A percentile compares a stretch with the other conserved stretches of the same genome.
These are phyloP conservation scores for Fistulifera pelliculosa DNA, from an alignment of 108 stramenopile species.

Conservation along the genomic window DNA sequence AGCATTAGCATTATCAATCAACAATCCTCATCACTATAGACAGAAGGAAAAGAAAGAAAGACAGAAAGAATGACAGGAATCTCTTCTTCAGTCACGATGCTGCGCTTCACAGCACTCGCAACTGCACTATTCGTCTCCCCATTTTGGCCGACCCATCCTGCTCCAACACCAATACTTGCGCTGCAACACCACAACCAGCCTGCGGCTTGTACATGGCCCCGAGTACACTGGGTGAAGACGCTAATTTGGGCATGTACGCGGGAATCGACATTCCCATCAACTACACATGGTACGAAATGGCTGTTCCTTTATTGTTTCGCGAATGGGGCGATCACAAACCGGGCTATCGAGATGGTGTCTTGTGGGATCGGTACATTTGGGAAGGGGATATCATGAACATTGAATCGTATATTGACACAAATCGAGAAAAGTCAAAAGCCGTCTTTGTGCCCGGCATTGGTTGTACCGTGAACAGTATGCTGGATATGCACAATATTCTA, in stretches of 20 bases:
- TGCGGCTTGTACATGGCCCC: slow-evolving; percentile 51
- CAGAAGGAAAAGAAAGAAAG: too few species aligned
- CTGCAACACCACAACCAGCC: slow-evolving; percentile 6
- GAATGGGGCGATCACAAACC: slow-evolving; percentile 24
- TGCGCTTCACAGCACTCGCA: too few species aligned
- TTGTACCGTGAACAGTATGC: slow-evolving; percentile 37
- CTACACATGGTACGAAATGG: slow-evolving; percentile 31
- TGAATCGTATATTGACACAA: slow-evolving; percentile 25
- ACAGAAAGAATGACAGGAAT: too few species aligned
- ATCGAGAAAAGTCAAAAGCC: slow-evolving; percentile 8
- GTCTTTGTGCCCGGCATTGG: slow-evolving; percentile 52
- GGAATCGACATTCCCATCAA: slow-evolving; percentile 16
- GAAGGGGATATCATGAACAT: slow-evolving; percentile 21
- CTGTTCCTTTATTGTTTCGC: slow-evolving; percentile 41
- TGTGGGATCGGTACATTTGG: slow-evolving; percentile 58
- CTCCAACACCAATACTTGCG: too few species aligned
- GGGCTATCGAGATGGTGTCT: slow-evolving; percentile 24
- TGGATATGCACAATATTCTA: slow-evolving; percentile 39
- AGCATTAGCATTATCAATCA: too few species aligned
- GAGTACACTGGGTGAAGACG: slow-evolving; percentile 26
- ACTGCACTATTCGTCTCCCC: too few species aligned
- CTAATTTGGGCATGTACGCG: slow-evolving; percentile 43
- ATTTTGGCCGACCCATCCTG: too few species aligned
- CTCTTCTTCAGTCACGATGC: too few species aligned
- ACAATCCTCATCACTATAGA: too few species aligned